Percentiles rank a stretch among this genome's conserved stretches.
phyloP scores from a whole-genome alignment of 1,139 yeast species.

The Kurtzmaniella quercitrusa region DNA sequence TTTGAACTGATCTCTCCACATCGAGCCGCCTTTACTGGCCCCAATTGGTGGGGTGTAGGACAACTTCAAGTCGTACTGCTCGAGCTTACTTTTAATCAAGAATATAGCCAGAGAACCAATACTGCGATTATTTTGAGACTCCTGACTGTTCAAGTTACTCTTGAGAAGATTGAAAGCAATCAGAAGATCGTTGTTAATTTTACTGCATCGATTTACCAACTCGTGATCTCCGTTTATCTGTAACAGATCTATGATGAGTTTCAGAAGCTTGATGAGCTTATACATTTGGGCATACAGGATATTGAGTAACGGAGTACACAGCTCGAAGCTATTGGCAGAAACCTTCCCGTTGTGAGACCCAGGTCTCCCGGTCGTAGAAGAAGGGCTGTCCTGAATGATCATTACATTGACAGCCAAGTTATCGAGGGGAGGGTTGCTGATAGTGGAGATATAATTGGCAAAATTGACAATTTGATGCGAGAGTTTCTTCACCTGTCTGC shows the following conservation, averaged over 20 bases:
- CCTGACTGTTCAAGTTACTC: constrained; percentile 20
- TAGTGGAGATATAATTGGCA: constrained; percentile 20
- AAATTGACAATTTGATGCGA: constrained; percentile 34
- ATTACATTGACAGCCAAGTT: not conserved
- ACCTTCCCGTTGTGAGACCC: constrained; percentile 1
- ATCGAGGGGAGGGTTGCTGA: constrained; percentile 7
- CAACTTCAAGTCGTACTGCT: constrained; percentile 26
- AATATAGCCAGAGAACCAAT: constrained; percentile 20
- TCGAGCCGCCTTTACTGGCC: constrained; percentile 11
- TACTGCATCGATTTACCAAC: constrained; percentile 24
- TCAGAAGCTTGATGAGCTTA: constrained; percentile 33
- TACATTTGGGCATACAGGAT: constrained; percentile 31
- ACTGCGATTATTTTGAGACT: not conserved
- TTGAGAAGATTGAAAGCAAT: constrained; percentile 31
- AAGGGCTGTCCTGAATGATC: constrained; percentile 5
- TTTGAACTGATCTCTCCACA: constrained; percentile 29
- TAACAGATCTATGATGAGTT: constrained; percentile 31
- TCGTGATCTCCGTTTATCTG: constrained; percentile 20
- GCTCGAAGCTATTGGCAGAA: constrained; percentile 4
- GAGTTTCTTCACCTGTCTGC: constrained; percentile 39
- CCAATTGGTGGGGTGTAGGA: constrained; percentile 9
- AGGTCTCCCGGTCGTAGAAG: constrained; percentile 5
- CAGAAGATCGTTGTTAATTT: constrained; percentile 36
- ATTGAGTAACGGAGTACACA: constrained; percentile 32
- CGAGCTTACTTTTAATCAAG: constrained; percentile 23